A percentile compares a stretch with the other conserved stretches of the same genome.
Evolutionary conservation across 2,329 filamentous ascomycete species (phyloP).

Genomic region (Diplodia corticola): DNA sequence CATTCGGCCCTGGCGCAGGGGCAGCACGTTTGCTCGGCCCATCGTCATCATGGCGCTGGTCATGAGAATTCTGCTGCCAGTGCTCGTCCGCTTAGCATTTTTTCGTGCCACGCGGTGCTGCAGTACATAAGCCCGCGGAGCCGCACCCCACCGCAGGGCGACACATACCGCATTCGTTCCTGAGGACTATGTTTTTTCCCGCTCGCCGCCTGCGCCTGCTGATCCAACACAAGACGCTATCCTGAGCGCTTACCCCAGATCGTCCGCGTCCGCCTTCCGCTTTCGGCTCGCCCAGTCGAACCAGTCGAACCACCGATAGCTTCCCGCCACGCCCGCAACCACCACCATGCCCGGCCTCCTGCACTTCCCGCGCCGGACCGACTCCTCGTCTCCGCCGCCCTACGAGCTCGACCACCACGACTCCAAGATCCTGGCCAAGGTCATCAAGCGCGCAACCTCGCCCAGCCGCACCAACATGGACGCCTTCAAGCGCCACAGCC

Average conservation of each 20-base stretch:
- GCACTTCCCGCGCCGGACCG: conserved; percentile 17
- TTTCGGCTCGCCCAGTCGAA: background rate
- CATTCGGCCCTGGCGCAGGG: conserved; percentile 16
- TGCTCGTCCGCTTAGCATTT: conserved; percentile 6
- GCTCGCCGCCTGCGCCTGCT: conserved; percentile 11
- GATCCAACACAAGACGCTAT: conserved; percentile 22
- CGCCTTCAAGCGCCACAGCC: conserved; percentile 41
- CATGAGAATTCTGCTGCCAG: conserved; percentile 16
- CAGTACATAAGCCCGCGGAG: conserved; percentile 19
- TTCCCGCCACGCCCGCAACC: background rate
- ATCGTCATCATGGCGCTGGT: conserved; percentile 20
- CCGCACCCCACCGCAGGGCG: background rate
- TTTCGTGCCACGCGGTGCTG: conserved; percentile 9
- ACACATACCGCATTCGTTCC: background rate
- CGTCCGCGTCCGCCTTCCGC: conserved; percentile 14
- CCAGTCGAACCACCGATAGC: background rate
- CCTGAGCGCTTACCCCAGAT: conserved; percentile 15
- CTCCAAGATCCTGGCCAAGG: conserved; percentile 17
- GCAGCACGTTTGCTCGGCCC: conserved; percentile 4
- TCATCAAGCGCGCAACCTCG: conserved; percentile 22
- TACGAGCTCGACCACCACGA: conserved; percentile 17
- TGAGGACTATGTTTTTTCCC: conserved; percentile 19
- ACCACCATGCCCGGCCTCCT: conserved; percentile 19
- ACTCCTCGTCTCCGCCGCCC: conserved; percentile 19
- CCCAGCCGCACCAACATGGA: conserved; percentile 34